Conservation (phyloP, 768 basidiomycete genomes). For the Agrocybe praecox region DNA sequence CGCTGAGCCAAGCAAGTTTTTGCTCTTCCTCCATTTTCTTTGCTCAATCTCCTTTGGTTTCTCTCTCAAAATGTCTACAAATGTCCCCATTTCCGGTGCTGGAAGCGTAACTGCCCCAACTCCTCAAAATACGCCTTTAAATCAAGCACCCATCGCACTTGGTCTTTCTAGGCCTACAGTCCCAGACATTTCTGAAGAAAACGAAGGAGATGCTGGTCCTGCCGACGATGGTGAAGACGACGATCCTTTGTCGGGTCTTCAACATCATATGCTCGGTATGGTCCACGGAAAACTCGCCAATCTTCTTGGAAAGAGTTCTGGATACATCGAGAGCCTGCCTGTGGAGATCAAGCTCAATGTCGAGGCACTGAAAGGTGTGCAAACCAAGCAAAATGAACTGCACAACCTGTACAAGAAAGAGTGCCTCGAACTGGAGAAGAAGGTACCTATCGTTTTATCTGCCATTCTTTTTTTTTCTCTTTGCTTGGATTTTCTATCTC, state of each 20-base stretch:
- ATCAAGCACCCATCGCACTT: conserved; percentile 74
- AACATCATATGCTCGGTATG: conserved; percentile 77
- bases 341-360: conserved; percentile 79
- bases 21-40: conserved; percentile 12
- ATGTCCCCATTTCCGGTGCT: conserved; percentile 59
- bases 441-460: conserved; percentile 50
- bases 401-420: conserved; percentile 95
- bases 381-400: conserved; percentile 87
- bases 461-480: conserved; percentile 11
- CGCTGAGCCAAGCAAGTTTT: conserved; percentile 5
- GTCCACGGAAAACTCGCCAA: conserved; percentile 86
- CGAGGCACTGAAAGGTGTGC: conserved; percentile 93
- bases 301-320: conserved; percentile 89
- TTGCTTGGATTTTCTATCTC: conserved; percentile 6
- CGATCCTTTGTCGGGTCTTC: conserved; percentile 39
- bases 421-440: conserved; percentile 94
- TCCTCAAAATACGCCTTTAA: conserved; percentile 90
- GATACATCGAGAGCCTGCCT: conserved; percentile 91
- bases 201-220: conserved; percentile 63
- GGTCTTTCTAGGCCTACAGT: conserved; percentile 88
- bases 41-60: background rate
- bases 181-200: conserved; percentile 85
- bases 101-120: conserved; percentile 81
- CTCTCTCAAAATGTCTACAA: conserved; percentile 58
- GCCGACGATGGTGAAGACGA: conserved; percentile 37